Percentiles rank a stretch among this genome's conserved stretches.
These are phyloP conservation scores for Balakata baccata DNA, from an alignment of 345 rosid species.

Conservation along the genomic window DNA sequence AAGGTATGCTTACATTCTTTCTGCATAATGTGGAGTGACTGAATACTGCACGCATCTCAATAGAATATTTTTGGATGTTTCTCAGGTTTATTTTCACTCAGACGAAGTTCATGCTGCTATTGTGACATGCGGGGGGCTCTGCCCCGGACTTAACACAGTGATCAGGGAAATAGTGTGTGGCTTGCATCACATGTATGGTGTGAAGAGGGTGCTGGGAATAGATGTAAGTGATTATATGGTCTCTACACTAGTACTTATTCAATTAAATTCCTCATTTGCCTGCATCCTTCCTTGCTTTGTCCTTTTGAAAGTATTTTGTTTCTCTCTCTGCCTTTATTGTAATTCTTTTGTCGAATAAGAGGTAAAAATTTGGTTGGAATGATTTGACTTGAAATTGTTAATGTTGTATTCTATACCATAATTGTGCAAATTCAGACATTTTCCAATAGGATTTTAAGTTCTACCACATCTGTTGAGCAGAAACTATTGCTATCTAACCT, in stretches of 20 bases:
- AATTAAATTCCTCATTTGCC: background rate
- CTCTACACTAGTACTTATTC: background rate
- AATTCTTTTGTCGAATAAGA: background rate
- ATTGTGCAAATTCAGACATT: background rate
- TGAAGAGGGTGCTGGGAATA: constrained; percentile 64
- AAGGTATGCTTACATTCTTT: constrained; percentile 37
- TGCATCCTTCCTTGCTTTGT: background rate
- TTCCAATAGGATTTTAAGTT: background rate
- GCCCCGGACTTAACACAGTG: constrained; percentile 89
- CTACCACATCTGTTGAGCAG: background rate
- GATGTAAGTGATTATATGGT: constrained; percentile 45
- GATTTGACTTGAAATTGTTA: background rate
- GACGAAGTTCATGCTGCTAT: constrained; percentile 84
- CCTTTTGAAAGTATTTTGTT: background rate
- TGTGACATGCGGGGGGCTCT: constrained; percentile 84
- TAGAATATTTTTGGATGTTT: background rate
- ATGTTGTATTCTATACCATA: background rate
- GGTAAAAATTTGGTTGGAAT: background rate
- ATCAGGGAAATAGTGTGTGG: constrained; percentile 76
- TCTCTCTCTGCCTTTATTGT: background rate
- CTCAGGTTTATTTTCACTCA: constrained; percentile 60
- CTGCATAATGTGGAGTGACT: background rate
- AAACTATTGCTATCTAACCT: background rate
- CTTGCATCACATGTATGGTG: constrained; percentile 75
- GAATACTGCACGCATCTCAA: background rate